Evolutionary conservation across 768 basidiomycete genomes (phyloP).

Genomic region (Mycena floridula): DNA sequence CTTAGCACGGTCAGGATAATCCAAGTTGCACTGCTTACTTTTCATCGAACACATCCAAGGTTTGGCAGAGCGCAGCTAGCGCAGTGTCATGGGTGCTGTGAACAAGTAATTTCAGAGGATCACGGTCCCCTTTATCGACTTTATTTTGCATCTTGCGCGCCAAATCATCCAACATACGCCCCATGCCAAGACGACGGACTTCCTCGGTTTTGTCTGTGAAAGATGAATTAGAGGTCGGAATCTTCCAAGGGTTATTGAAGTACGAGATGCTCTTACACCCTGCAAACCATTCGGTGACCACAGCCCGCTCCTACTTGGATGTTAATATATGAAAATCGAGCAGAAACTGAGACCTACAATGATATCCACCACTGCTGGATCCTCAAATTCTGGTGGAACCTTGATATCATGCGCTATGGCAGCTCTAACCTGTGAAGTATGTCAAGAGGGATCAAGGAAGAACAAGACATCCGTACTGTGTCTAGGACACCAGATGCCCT

Average conservation of each 20-base stretch:
- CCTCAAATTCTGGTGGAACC: slow-evolving; percentile 68
- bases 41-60: slow-evolving; percentile 70
- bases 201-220: slow-evolving; percentile 63
- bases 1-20: neutral
- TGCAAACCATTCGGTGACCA: slow-evolving; percentile 76
- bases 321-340: neutral
- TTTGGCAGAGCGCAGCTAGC: slow-evolving; percentile 54
- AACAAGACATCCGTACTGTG: slow-evolving; percentile 40
- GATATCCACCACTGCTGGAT: slow-evolving; percentile 48
- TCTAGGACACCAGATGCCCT: slow-evolving; percentile 71
- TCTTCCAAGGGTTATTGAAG: neutral
- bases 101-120: slow-evolving; percentile 59
- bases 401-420: slow-evolving; percentile 65
- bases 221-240: slow-evolving; percentile 5
- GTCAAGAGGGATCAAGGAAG: neutral
- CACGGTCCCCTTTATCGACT: slow-evolving; percentile 32
- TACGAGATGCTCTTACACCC: slow-evolving; percentile 28
- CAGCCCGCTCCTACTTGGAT: slow-evolving; percentile 53
- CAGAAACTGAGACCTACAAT: slow-evolving; percentile 42
- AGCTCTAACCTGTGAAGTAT: slow-evolving; percentile 46
- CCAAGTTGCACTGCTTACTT: slow-evolving; percentile 31
- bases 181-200: slow-evolving; percentile 73
- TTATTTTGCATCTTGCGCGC: slow-evolving; percentile 58
- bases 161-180: slow-evolving; percentile 62
- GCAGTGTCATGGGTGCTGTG: slow-evolving; percentile 72